phyloP scores from a whole-genome alignment of 495 filamentous ascomycete species.

The Penicillium ucsense region DNA sequence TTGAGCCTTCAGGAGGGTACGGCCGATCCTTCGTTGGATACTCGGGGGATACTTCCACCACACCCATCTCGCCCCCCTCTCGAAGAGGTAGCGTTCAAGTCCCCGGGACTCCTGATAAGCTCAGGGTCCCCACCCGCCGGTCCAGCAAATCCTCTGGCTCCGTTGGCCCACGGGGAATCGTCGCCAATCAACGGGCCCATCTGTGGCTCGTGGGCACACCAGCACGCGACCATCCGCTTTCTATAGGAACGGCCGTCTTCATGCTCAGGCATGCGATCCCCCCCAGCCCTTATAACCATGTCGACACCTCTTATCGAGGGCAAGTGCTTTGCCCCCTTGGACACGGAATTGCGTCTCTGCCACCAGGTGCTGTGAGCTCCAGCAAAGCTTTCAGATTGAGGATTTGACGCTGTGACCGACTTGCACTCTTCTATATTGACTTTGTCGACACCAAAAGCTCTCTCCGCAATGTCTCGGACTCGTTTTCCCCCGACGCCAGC shows the following conservation, averaged over 20 bases:
- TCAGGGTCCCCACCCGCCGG: constrained; percentile 4
- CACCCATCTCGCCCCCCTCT: no score
- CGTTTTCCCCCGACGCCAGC: constrained; percentile 72
- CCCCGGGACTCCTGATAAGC: constrained; percentile 10
- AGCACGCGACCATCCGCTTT: constrained; percentile 37
- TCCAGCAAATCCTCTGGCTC: constrained; percentile 16
- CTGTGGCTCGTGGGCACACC: constrained; percentile 27
- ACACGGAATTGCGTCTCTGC: not conserved
- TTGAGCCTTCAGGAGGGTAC: not conserved
- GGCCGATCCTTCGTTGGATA: not conserved
- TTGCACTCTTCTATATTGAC: not conserved
- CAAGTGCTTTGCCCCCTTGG: not conserved
- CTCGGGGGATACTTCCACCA: not conserved
- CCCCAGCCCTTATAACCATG: not conserved
- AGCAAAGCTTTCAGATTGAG: no score
- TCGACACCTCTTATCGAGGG: not conserved
- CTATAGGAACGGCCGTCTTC: not conserved
- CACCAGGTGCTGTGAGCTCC: no score
- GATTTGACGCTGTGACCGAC: no score
- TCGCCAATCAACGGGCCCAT: constrained; percentile 20
- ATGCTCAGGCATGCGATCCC: not conserved
- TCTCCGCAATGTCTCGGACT: constrained; percentile 53
- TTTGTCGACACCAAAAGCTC: not conserved
- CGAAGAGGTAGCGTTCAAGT: not conserved
- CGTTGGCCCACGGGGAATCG: constrained; percentile 12